phyloP scores from a whole-genome alignment of 2,329 filamentous ascomycete genomes.

The Fusarium solani-melongenae region DNA sequence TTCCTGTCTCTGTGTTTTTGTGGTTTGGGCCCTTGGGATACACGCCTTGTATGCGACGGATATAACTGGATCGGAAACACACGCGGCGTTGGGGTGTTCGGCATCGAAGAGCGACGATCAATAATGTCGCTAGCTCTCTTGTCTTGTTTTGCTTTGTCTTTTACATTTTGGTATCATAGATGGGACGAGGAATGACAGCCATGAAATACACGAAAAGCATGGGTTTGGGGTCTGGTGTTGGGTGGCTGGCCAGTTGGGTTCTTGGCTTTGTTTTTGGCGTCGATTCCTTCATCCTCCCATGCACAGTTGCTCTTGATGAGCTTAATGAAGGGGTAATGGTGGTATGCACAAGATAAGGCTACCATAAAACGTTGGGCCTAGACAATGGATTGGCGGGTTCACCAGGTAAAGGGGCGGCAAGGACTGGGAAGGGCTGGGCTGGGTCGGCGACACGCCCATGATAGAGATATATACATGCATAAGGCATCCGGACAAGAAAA shows the following conservation, averaged over 20 bases:
- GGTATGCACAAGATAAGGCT: neutral
- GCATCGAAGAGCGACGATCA: constrained; percentile 3
- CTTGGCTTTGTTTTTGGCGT: neutral
- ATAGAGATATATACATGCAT: constrained; percentile 13
- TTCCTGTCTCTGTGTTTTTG: neutral
- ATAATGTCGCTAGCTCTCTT: neutral
- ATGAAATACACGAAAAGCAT: constrained; percentile 39
- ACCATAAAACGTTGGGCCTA: neutral
- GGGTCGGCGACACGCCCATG: neutral
- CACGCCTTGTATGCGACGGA: constrained; percentile 34
- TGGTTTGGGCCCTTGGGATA: constrained; percentile 19
- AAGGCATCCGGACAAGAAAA: neutral
- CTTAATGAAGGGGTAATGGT: neutral
- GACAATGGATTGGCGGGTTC: neutral
- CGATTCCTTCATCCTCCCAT: neutral
- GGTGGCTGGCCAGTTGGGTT: neutral
- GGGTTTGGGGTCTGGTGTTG: constrained; percentile 27
- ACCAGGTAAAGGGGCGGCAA: neutral
- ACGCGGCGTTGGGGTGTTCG: constrained; percentile 32
- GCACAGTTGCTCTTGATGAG: neutral
- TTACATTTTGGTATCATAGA: constrained; percentile 16
- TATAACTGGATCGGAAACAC: constrained; percentile 15
- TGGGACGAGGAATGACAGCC: constrained; percentile 18
- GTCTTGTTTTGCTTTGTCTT: neutral
- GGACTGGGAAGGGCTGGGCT: too few relatives aligned